Percentiles rank a stretch among this genome's conserved stretches.
These are phyloP conservation scores for Stagonosporopsis rhizophila DNA, from an alignment of 2,329 filamentous ascomycete genomes.

Conservation along the genomic window DNA sequence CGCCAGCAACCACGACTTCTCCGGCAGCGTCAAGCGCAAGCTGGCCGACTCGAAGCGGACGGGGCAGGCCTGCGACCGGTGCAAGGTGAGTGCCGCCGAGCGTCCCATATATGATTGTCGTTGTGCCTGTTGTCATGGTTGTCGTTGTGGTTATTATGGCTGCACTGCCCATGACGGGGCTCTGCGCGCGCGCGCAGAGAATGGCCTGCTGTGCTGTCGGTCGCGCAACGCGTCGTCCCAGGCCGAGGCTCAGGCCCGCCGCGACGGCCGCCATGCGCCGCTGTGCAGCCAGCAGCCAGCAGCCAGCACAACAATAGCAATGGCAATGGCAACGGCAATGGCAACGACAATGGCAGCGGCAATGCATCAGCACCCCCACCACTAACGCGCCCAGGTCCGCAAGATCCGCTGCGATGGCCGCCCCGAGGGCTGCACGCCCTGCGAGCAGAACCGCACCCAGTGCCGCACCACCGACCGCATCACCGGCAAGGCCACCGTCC, in stretches of 20 bases:
- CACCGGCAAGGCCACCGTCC: conserved; percentile 77
- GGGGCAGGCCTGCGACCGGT: conserved; percentile 86
- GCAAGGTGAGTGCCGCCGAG: conserved; percentile 67
- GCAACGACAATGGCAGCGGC: too few species aligned
- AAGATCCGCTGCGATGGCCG: conserved; percentile 88
- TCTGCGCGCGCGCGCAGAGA: too few species aligned
- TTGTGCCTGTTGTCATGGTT: too few species aligned
- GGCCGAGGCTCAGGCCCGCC: conserved; percentile 10
- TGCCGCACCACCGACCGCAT: conserved; percentile 89
- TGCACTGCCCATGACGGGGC: background rate
- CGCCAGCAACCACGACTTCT: conserved; percentile 43
- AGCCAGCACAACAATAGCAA: background rate
- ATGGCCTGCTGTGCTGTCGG: background rate
- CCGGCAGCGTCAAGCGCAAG: conserved; percentile 57
- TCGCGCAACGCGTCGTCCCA: background rate
- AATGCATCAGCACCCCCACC: background rate
- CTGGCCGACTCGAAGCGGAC: conserved; percentile 66
- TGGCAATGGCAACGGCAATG: too few species aligned
- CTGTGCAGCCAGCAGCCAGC: background rate
- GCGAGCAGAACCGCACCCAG: conserved; percentile 75
- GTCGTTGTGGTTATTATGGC: too few species aligned
- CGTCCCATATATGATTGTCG: background rate
- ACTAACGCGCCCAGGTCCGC: conserved; percentile 63
- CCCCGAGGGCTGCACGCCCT: conserved; percentile 82
- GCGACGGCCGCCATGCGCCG: background rate